Evolutionary conservation across 2,329 filamentous ascomycete species (phyloP).

Genomic region (Immersiporthe knoxdaviesiana): DNA sequence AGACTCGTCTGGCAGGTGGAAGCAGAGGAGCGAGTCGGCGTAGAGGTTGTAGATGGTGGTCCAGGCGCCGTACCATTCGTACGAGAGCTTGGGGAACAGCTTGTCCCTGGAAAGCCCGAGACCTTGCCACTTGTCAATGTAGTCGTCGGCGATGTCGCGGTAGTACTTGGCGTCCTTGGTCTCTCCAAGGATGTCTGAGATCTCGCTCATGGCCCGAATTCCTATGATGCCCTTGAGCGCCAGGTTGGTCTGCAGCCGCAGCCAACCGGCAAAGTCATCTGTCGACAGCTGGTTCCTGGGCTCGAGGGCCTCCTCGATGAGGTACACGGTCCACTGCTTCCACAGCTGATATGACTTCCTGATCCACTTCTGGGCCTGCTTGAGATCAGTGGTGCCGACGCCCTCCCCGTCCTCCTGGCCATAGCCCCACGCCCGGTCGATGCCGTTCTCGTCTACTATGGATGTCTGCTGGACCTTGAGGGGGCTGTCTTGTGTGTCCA

Average conservation of each 20-base stretch:
- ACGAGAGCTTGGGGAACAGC: constrained; percentile 75
- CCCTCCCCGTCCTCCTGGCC: constrained; percentile 14
- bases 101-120: constrained; percentile 71
- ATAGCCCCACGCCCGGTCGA: constrained; percentile 57
- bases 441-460: constrained; percentile 33
- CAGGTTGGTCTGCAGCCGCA: constrained; percentile 74
- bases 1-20: constrained; percentile 56
- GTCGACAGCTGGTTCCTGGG: constrained; percentile 75
- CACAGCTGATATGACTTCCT: constrained; percentile 66
- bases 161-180: constrained; percentile 63
- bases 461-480: constrained; percentile 24
- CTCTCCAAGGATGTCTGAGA: constrained; percentile 63
- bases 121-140: constrained; percentile 73
- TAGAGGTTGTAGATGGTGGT: constrained; percentile 81
- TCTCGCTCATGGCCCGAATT: constrained; percentile 75
- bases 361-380: constrained; percentile 45
- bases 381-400: constrained; percentile 47
- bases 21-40: constrained; percentile 76
- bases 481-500: constrained; percentile 30
- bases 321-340: constrained; percentile 76
- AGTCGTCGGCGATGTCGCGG: constrained; percentile 64
- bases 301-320: constrained; percentile 70
- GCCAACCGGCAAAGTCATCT: constrained; percentile 77
- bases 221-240: constrained; percentile 78
- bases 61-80: constrained; percentile 82